Evolutionary conservation across 306 rosid genomes (phyloP), one percentile per base, ranked within the genome.

Genomic region (Inga laurina): DNA sequence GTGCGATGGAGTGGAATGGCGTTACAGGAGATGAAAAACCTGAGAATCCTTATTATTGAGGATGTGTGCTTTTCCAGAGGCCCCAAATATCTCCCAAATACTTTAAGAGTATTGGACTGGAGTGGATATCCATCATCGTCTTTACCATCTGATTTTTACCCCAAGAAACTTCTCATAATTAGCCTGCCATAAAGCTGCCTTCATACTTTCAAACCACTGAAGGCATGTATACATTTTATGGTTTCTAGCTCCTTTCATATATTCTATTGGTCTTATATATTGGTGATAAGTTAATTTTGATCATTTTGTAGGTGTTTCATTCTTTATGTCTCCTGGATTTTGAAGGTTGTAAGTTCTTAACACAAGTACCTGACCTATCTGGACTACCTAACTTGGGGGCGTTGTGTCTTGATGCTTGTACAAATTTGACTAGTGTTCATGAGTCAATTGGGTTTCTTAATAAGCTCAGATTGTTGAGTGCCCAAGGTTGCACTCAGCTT

Each of bases 381-480:
- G 24, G 27, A 43, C 7, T 77, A 3, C 81, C 57, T 24, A 77
- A 77, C 46, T 62, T 62, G 15, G 22, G 10, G 39, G 24, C 12
- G 14, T 15, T 77, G 56, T n/a, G 15, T 14, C 39, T 62, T 61
- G 72, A 77, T 43, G 3, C 13, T 13, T 77, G 81, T 34, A 24
- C 7, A 4, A 41, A 62, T 22, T 77, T 77, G 30, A 44, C 13
- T 5, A 14, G 32, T 4, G 16, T 77, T 24, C 81, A 61, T 16
- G 18, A 43, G 3, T 77, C 81, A 10, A 27, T 77, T 77, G 72
- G 72, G 14, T 62, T 12, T 61, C 72, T 41, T 9, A 3, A 3
- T 44, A 77, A 61, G 27, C 81, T 77, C 35, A 19, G 0, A 8
- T 10, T 59, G 57, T 77, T 77, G 72, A 77, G 81, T 45, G 72